Base-by-base conservation (phyloP, 768 basidiomycete genomes). In the Phallus indusiatus region DNA sequence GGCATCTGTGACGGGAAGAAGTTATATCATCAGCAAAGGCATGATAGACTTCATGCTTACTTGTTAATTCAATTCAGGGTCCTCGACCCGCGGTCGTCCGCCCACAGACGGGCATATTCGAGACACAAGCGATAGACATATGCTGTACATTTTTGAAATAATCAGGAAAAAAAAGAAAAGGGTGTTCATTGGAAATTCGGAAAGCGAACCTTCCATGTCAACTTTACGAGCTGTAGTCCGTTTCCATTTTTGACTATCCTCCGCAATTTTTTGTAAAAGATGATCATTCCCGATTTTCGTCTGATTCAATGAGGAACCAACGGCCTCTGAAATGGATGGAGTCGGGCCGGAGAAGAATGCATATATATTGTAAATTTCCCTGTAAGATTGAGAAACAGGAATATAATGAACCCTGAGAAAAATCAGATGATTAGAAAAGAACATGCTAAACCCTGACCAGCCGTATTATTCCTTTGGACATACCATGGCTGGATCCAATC, bases 211-310 rank as follows among this genome's bases (percentile, higher is more conserved):
- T 81, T 97, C 91, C 89, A 96, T 93, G 73, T 97, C 95, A 57
- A 86, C 76, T 57, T 80, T 83, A 53, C 95, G 73, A 24, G 90
- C 91, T 18, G 91, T 79, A 0, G 83, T 88, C 65, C 82, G 80
- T 70, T 88, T 92, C 95, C 95, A 98, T 60, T 89, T 81, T 67
- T 93, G 85, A n/a, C 95, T 94, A 1, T 93, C 91, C 47, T 85
- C 75, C 0, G 95, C 94, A 42, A 98, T 95, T 64, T 89, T 80
- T 42, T 84, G 76, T 57, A 94, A 73, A 51, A 85, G 78, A 24
- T 75, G 74, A 67, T 95, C 91, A 4, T 88, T 88, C 61, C 90
- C 83, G 5, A 64, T 18, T 74, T 75, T 71, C 42, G 64, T 64
- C 53, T 72, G 70, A 5, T 71, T 62, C 17, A 64, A 60, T 0